Evolutionary conservation across 176 grass and related monocot genomes (phyloP).

Genomic region (Juncus effusus): DNA sequence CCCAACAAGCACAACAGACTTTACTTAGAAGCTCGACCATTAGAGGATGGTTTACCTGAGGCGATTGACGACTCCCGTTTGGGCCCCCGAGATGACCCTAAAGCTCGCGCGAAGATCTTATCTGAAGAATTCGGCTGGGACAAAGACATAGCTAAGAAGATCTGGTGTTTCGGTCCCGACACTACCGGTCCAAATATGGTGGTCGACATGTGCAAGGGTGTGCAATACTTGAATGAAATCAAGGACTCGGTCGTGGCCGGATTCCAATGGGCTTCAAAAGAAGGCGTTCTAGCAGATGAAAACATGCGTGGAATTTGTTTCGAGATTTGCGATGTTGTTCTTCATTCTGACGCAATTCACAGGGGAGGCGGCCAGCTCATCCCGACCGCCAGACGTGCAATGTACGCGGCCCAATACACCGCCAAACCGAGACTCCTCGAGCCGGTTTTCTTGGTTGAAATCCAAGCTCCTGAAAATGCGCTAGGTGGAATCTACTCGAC

Average conservation of each 20-base stretch:
- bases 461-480: conserved; percentile 59
- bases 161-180: conserved; percentile 25
- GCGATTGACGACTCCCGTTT: conserved; percentile 12
- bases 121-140: conserved; percentile 20
- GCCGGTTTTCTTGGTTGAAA: conserved; percentile 64
- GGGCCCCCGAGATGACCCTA: not conserved
- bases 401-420: conserved; percentile 57
- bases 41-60: conserved; percentile 14
- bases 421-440: conserved; percentile 60
- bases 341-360: conserved; percentile 74
- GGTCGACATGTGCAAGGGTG: conserved; percentile 43
- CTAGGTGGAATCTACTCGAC: conserved; percentile 66
- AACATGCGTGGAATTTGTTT: conserved; percentile 1
- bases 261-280: conserved; percentile 44
- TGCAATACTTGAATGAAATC: conserved; percentile 23
- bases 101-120: conserved; percentile 6
- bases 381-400: conserved; percentile 52
- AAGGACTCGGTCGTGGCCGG: conserved; percentile 30
- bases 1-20: not conserved
- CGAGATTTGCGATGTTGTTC: conserved; percentile 71
- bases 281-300: conserved; percentile 21
- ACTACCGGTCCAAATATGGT: conserved; percentile 33
- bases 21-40: not conserved
- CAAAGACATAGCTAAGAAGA: conserved; percentile 13
- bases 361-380: conserved; percentile 72